phyloP scores from a whole-genome alignment of 1,139 yeast genomes.

The Sugiyamaella castrensis region DNA sequence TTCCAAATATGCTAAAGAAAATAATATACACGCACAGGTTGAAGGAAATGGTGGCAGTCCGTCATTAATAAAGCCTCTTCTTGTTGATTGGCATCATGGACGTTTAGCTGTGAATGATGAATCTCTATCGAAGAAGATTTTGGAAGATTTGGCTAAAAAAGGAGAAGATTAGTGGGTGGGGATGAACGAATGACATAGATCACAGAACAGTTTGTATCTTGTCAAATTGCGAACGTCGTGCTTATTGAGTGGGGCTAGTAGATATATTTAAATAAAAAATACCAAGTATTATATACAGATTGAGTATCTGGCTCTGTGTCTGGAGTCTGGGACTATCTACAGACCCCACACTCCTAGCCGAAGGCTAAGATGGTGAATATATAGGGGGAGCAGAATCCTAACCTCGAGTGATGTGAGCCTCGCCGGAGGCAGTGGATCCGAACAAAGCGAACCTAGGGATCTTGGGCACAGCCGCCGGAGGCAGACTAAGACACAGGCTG shows the following conservation, averaged over 20 bases:
- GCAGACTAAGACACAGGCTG: too few relatives aligned
- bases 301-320: too few relatives aligned
- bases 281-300: constrained; percentile 8
- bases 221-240: too few relatives aligned
- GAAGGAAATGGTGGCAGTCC: not conserved
- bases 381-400: too few relatives aligned
- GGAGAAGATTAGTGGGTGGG: not conserved
- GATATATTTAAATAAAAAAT: not conserved
- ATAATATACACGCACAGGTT: constrained; percentile 11
- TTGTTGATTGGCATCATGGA: constrained; percentile 39
- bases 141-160: constrained; percentile 26
- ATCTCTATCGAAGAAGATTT: constrained; percentile 39
- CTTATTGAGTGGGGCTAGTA: not conserved
- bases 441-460: too few relatives aligned
- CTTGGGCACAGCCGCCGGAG: too few relatives aligned
- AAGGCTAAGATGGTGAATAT: too few relatives aligned
- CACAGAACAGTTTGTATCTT: not conserved
- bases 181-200: not conserved
- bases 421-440: too few relatives aligned
- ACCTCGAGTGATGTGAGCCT: too few relatives aligned
- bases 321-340: too few relatives aligned
- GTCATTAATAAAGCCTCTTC: constrained; percentile 33
- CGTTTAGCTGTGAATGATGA: constrained; percentile 40
- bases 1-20: constrained; percentile 19
- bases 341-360: too few relatives aligned